These are phyloP conservation scores for Trichocladium uniseriatum DNA, from an alignment of 495 filamentous ascomycete species.

Conservation along the genomic window DNA sequence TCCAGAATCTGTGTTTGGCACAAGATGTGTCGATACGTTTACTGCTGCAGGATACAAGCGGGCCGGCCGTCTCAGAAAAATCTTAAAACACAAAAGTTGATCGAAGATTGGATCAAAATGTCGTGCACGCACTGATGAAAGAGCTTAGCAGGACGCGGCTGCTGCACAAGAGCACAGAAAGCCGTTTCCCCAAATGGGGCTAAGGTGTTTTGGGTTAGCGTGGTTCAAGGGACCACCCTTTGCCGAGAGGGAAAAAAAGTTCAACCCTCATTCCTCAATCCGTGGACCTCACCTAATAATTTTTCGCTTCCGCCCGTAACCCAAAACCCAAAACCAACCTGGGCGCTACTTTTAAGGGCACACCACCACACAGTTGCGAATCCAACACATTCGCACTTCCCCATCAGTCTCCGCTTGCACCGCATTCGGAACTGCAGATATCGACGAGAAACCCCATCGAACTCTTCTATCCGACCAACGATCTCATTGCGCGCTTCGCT, in stretches of 20 bases:
- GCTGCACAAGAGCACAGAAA: too few relatives aligned
- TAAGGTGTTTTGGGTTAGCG: slow-evolving; percentile 6
- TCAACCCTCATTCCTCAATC: slow-evolving; percentile 24
- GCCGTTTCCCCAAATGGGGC: slow-evolving; percentile 5
- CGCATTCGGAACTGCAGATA: not conserved
- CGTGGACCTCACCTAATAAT: slow-evolving; percentile 14
- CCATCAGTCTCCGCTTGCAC: slow-evolving; percentile 4
- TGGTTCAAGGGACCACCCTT: slow-evolving; percentile 4
- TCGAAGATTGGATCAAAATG: too few relatives aligned
- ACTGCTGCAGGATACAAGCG: too few relatives aligned
- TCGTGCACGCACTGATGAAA: too few relatives aligned
- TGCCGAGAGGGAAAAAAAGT: slow-evolving; percentile 23
- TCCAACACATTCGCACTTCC: slow-evolving; percentile 1
- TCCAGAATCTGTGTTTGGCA: not conserved
- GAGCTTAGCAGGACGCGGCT: too few relatives aligned
- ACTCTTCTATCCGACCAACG: slow-evolving; percentile 10
- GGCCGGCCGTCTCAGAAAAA: too few relatives aligned
- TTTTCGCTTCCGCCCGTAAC: slow-evolving; percentile 18
- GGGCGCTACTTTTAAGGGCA: not conserved
- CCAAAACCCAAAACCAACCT: slow-evolving; percentile 3
- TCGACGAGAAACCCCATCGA: not conserved
- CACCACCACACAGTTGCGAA: slow-evolving; percentile 7
- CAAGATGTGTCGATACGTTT: too few relatives aligned
- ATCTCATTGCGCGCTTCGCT: slow-evolving; percentile 37
- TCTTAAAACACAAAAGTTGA: too few relatives aligned